Evolutionary conservation across 768 basidiomycete genomes (phyloP), one percentile per base, ranked within the genome.

Genomic region (Gloeopeniophorella convolvens): DNA sequence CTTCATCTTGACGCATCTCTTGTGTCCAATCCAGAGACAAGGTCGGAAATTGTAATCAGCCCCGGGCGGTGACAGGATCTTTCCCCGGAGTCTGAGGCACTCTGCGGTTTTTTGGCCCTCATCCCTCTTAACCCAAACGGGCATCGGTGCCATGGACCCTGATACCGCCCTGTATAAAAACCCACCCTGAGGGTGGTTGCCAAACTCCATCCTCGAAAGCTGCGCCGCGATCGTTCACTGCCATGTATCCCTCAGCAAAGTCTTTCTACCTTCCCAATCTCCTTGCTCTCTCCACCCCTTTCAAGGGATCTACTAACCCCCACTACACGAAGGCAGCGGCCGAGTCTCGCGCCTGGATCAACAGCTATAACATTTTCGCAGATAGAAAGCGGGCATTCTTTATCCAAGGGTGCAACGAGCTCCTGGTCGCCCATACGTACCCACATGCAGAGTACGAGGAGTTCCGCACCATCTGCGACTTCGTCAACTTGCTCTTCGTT

Each of bases 261-360:
- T 43, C 52, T 48, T 77, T 82, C 62, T 59, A 66, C 48, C 75
- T 85, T 57, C 82, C 82, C 10, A 76, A 83, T 62, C 72, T 84
- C 44, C 66, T 77, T 41, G 60, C 73, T 24, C 59, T 69, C 37
- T 82, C 78, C 48, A 48, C 39, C 3, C 63, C 66, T 35, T 69
- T 77, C 42, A 62, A 75, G 53, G 75, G 74, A 20, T 70, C 69
- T 2, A 80, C 74, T 16, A 84, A 79, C 56, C 78, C 82, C 18
- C 67, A 79, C 65, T 83, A 82, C 61, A 68, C 67, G 44, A 66
- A 71, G 49, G 81, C 77, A 35, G 76, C 76, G 12, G 73, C 75
- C 2, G 78, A 79, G 59, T 83, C 82, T 26, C 70, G 77, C 8
- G 75, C 77, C 35, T 84, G 83, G 82, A 72, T 83, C 56, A 78